A percentile compares a stretch with the other conserved stretches of the same genome.
phyloP scores from a whole-genome alignment of 768 basidiomycete species.

The Paxillus involutus region DNA sequence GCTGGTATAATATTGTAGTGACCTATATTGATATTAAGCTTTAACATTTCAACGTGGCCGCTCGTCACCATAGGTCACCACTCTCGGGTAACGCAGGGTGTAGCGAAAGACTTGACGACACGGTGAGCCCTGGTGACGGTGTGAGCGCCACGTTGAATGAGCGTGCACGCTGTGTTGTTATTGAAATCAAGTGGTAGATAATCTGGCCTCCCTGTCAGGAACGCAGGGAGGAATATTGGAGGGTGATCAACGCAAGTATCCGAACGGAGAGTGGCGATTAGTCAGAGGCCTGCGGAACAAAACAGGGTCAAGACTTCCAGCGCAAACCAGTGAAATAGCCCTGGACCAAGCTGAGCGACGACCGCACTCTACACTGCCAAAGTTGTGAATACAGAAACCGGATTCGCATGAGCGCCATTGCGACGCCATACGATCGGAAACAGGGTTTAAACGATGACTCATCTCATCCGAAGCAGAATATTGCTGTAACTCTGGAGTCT shows the following conservation, averaged over 20 bases:
- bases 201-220: slow-evolving; percentile 14
- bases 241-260: slow-evolving; percentile 26
- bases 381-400: slow-evolving; percentile 7
- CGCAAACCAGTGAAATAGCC: slow-evolving; percentile 20
- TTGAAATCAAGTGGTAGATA: slow-evolving; percentile 1
- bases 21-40: slow-evolving; percentile 9
- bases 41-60: slow-evolving; percentile 11
- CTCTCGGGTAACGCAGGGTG: neutral
- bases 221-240: slow-evolving; percentile 10
- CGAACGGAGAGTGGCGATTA: slow-evolving; percentile 21
- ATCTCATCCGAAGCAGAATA: slow-evolving; percentile 20
- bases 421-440: slow-evolving; percentile 5
- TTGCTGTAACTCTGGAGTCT: slow-evolving; percentile 11
- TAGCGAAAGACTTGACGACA: neutral
- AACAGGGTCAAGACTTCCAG: slow-evolving; percentile 31
- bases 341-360: slow-evolving; percentile 8
- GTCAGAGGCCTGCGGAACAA: slow-evolving; percentile 25
- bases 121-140: neutral
- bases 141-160: no score
- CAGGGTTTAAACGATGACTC: slow-evolving; percentile 4
- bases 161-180: neutral
- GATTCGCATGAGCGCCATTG: slow-evolving; percentile 26
- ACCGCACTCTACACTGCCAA: neutral
- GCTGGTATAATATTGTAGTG: neutral
- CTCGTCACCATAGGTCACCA: slow-evolving; percentile 14